Base-by-base conservation (phyloP, 139 green algal genomes). In the Chlamydomonas incerta region DNA sequence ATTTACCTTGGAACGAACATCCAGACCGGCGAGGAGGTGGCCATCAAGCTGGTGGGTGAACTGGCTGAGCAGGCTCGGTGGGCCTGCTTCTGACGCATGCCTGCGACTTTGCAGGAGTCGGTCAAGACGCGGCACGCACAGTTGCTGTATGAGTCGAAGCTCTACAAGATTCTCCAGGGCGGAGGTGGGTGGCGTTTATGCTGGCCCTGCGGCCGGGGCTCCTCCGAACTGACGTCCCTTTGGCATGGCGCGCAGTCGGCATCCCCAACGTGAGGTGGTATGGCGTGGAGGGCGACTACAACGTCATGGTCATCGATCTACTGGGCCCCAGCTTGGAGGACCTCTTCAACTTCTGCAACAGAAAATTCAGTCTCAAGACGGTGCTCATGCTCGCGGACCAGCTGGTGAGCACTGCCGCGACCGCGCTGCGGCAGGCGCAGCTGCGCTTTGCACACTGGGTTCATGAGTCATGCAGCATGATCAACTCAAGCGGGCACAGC, bases 331-430 rank as follows among this genome's bases (percentile, higher is more conserved):
- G 88, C 73, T 88, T 99, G 75, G 98, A 99, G 87, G 98, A 99
- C 89, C 91, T 99, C 23, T 99, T 99, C 93, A 99, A 99, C 87
- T 99, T 99, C 86, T 99, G 97, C 93, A 98, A 98, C 83, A 90
- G 97, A 20, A 98, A 99, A 90, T 99, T 99, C 88, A 95, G 81
- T 50, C 88, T 99, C 26, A 99, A 99, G 91, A 99, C 97, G 47
- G 96, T 99, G 68, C 94, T 99, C 62, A 99, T 99, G 98, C 94
- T 99, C 70, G 98, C 98, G 11, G 98, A 99, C 83, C 98, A 99
- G 91, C 91, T 99, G 94, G 94, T 99, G 89, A 68, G 94, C 66
- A 1, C 2, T 15, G 18, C 33, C 1, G 57, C 33, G n/a, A n/a
- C n/a, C n/a, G n/a, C n/a, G n/a, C n/a, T n/a, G n/a, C n/a, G 23